Percentiles rank a stretch among this genome's conserved stretches.
Evolutionary conservation across 805 yeast genomes (phyloP).

Genomic region (Pichia exigua): DNA sequence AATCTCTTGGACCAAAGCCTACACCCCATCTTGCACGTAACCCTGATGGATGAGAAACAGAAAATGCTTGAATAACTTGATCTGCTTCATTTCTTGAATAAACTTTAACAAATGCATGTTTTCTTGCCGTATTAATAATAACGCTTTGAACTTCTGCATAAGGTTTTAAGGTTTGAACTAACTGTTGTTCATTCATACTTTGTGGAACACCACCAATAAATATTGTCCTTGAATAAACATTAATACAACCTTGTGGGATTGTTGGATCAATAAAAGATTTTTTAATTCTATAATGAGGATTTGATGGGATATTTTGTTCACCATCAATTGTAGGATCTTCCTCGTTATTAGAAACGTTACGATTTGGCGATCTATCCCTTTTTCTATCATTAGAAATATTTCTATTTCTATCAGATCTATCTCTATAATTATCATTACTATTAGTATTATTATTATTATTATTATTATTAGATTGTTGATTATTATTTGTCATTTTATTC

Average conservation of each 20-base stretch:
- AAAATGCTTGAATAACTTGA: conserved; percentile 62
- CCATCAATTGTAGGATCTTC: conserved; percentile 33
- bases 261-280: conserved; percentile 61
- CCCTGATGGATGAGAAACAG: conserved; percentile 50
- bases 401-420: conserved; percentile 22
- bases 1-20: conserved; percentile 97
- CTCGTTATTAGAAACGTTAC: conserved; percentile 12
- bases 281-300: conserved; percentile 70
- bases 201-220: conserved; percentile 92
- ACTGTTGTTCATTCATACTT: conserved; percentile 66
- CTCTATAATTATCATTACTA: conserved; percentile 17
- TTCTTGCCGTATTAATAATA: conserved; percentile 78
- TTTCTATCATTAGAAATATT: conserved; percentile 32
- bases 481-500: conserved; percentile 24
- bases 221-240: conserved; percentile 81
- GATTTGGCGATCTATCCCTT: conserved; percentile 48
- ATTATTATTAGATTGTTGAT: neutral
- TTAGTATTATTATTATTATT: conserved; percentile 19
- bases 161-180: conserved; percentile 67
- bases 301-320: conserved; percentile 62
- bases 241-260: conserved; percentile 70
- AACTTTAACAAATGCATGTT: conserved; percentile 93
- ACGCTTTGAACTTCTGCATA: conserved; percentile 89
- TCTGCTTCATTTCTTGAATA: conserved; percentile 91
- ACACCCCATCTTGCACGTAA: conserved; percentile 97